phyloP scores from a whole-genome alignment of 306 rosid genomes.

The Pyrus pyrifolia region DNA sequence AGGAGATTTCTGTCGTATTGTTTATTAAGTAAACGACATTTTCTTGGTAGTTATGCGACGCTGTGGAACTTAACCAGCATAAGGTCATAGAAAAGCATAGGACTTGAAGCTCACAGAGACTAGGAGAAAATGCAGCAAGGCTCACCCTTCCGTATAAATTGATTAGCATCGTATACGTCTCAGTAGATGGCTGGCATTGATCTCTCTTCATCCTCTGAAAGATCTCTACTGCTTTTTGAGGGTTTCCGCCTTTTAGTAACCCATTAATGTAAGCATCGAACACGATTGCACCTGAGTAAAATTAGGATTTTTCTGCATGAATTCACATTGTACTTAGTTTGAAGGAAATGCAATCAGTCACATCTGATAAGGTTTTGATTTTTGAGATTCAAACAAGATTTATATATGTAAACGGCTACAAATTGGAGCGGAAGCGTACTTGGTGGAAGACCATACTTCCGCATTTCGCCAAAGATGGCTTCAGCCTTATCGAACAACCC shows the following conservation, averaged over 20 bases:
- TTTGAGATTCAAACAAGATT: background rate
- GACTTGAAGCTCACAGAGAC: background rate
- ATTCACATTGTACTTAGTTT: conserved; percentile 2
- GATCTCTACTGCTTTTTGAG: conserved; percentile 66
- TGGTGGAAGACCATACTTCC: conserved; percentile 58
- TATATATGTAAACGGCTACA: background rate
- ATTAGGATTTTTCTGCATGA: conserved; percentile 7
- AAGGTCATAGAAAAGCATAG: background rate
- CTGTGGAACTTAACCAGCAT: background rate
- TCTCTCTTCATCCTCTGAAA: conserved; percentile 78
- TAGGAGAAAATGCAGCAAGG: background rate
- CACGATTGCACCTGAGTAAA: conserved; percentile 60
- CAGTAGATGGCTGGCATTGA: conserved; percentile 57
- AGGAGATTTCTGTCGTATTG: background rate
- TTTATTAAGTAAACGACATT: background rate
- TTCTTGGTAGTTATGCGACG: background rate
- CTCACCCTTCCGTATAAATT: conserved; percentile 84
- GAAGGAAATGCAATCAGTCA: background rate
- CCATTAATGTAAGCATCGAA: conserved; percentile 85
- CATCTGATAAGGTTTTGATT: background rate
- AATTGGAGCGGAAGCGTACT: conserved; percentile 43
- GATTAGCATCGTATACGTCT: conserved; percentile 75
- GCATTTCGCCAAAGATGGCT: conserved; percentile 81
- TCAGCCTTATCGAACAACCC: conserved; percentile 69
- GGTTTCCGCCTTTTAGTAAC: conserved; percentile 61